Evolutionary conservation across 1,284 basidiomycete genomes (phyloP).

Genomic region (Cutaneotrichosporon spelunceum): DNA sequence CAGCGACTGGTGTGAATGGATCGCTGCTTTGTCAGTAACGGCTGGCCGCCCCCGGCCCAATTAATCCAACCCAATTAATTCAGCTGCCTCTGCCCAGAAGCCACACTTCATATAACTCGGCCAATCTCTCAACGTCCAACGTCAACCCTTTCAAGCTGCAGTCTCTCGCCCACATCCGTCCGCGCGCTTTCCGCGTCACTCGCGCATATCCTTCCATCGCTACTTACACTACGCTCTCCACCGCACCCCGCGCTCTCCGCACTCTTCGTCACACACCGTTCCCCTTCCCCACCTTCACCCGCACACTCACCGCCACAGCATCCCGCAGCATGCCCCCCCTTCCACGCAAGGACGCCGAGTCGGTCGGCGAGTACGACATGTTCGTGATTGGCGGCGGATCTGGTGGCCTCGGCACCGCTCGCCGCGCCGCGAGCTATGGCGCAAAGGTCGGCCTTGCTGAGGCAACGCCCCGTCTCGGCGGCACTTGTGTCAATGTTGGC

Average conservation of each 20-base stretch:
- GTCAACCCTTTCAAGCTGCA: conserved; percentile 4
- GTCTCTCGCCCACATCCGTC: conserved; percentile 7
- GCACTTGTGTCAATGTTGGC: conserved; percentile 83
- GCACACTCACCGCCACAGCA: conserved; percentile 27
- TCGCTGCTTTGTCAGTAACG: no score
- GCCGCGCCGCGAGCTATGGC: conserved; percentile 84
- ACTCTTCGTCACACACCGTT: not conserved
- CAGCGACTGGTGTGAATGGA: no score
- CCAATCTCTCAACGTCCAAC: no score
- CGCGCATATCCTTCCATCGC: not conserved
- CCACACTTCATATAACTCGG: not conserved
- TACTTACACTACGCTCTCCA: not conserved
- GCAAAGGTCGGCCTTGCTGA: conserved; percentile 92
- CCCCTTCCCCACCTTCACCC: not conserved
- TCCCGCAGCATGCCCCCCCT: conserved; percentile 49
- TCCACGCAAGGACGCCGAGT: conserved; percentile 36
- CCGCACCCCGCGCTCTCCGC: conserved; percentile 8
- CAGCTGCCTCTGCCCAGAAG: no score
- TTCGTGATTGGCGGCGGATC: conserved; percentile 52
- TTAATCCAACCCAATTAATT: no score
- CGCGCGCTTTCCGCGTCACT: conserved; percentile 1
- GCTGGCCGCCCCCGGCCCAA: no score
- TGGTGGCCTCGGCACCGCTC: conserved; percentile 53
- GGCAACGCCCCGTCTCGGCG: conserved; percentile 71
- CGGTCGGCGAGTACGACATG: conserved; percentile 46